Evolutionary conservation across 1,284 basidiomycete genomes (phyloP), one percentile per base, ranked within the genome.

Genomic region (Vanrija sp.): DNA sequence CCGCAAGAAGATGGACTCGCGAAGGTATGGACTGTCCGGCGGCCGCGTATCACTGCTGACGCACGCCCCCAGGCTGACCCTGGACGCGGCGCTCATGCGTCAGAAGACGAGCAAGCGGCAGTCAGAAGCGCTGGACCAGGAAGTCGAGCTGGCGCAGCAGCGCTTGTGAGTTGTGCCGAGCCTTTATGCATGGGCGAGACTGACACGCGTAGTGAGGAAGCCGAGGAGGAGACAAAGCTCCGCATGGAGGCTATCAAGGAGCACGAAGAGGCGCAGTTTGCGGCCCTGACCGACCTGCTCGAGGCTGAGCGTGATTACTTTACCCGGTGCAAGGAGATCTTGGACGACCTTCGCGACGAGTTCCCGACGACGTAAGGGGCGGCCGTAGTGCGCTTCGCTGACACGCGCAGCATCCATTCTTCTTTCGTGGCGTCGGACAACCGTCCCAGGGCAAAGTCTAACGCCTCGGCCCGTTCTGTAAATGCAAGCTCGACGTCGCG

Each of bases 171-270:
- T 79, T 4, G 37, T 27, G 25, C 48, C 6, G 14, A 6, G 15
- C 4, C 15, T 9, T 14, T 31, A 14, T 10, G 22, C 19, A 14
- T 20, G 15, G 22, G 12, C 22, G 6, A 16, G 4, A 22, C 45
- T 55, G 41, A 50, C 31, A 9, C 45, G 9, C 1, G 4, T 60
- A 91, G 89, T 62, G 88, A 92, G 52, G 88, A 94, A 71, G 84
- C 85, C 0, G 80, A 83, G 19, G 87, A 90, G 67, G 88, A 92
- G 56, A 81, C 90, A 0, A 84, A 83, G 20, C 80, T 81, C 2
- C 82, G 86, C 25, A 88, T 92, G 81, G 80, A 82, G 49, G 79
- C 78, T 0, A 86, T 94, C 45, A 87, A 89, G 68, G 84, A 88
- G 61, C 83, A 85, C 50, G 89, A 92, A 67, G 77, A 83, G 36